Evolutionary conservation across 495 filamentous ascomycete genomes (phyloP).

Genomic region (Podospora comata): DNA sequence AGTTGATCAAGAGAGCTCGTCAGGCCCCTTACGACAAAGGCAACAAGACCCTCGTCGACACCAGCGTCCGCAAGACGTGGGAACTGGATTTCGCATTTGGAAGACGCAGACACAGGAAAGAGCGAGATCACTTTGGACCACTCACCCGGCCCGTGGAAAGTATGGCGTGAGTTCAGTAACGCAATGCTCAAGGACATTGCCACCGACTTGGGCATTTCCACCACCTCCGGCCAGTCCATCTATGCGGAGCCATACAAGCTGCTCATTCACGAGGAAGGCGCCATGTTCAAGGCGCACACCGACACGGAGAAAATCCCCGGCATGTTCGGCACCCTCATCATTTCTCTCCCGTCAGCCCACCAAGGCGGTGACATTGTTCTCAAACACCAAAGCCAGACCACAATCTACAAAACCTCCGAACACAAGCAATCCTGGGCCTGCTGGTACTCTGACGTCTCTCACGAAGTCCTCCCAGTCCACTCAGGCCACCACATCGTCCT

Average conservation of each 20-base stretch:
- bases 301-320: slow-evolving; percentile 53
- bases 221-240: slow-evolving; percentile 16
- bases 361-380: slow-evolving; percentile 50
- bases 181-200: too few species aligned
- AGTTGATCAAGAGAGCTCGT: slow-evolving; percentile 39
- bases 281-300: slow-evolving; percentile 51
- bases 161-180: too few species aligned
- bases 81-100: slow-evolving; percentile 37
- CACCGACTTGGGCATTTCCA: background rate
- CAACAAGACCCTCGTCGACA: slow-evolving; percentile 46
- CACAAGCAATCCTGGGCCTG: slow-evolving; percentile 36
- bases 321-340: slow-evolving; percentile 58
- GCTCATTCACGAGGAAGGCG: slow-evolving; percentile 54
- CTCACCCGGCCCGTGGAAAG: too few species aligned
- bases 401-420: slow-evolving; percentile 39
- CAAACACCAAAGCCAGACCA: slow-evolving; percentile 38
- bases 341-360: slow-evolving; percentile 53
- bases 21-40: slow-evolving; percentile 47
- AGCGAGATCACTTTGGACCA: too few species aligned
- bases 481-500: slow-evolving; percentile 52
- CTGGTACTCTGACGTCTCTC: slow-evolving; percentile 55
- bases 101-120: too few species aligned
- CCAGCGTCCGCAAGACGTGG: slow-evolving; percentile 48
- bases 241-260: slow-evolving; percentile 52
- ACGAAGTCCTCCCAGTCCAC: slow-evolving; percentile 50